phyloP scores from a whole-genome alignment of 139 green algal genomes.

The Volvox africanus region DNA sequence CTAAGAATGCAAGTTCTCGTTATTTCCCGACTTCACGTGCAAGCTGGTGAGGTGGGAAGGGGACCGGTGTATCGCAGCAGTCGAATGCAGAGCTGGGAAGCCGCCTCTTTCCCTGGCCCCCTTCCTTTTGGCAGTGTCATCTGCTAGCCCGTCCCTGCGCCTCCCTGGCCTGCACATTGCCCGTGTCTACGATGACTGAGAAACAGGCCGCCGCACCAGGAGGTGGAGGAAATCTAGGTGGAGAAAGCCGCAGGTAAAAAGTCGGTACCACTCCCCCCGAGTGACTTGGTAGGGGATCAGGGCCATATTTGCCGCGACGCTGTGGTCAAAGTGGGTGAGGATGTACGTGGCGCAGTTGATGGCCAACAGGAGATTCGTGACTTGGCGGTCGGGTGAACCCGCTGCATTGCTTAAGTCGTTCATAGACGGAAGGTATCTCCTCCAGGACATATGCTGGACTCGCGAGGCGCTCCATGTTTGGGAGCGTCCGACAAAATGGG shows the following conservation, averaged over 20 bases:
- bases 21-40: not conserved
- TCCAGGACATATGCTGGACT: constrained; percentile 2
- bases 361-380: constrained; percentile 37
- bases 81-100: not conserved
- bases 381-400: not conserved
- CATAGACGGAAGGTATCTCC: not conserved
- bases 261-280: constrained; percentile 19
- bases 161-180: not conserved
- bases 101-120: not conserved
- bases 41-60: not conserved
- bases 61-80: not conserved
- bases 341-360: constrained; percentile 29
- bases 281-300: constrained; percentile 15
- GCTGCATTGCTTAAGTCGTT: not conserved
- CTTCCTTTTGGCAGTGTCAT: not conserved
- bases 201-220: not conserved
- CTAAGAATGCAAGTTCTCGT: no score
- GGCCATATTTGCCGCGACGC: not conserved
- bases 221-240: constrained; percentile 37
- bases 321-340: not conserved
- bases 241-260: constrained; percentile 42
- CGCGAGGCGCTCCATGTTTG: not conserved
- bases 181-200: not conserved
- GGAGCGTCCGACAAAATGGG: no score
- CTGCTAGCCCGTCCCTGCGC: not conserved